Evolutionary conservation across 106 monocot species (phyloP).

Genomic region (Hemerocallis citrina): DNA sequence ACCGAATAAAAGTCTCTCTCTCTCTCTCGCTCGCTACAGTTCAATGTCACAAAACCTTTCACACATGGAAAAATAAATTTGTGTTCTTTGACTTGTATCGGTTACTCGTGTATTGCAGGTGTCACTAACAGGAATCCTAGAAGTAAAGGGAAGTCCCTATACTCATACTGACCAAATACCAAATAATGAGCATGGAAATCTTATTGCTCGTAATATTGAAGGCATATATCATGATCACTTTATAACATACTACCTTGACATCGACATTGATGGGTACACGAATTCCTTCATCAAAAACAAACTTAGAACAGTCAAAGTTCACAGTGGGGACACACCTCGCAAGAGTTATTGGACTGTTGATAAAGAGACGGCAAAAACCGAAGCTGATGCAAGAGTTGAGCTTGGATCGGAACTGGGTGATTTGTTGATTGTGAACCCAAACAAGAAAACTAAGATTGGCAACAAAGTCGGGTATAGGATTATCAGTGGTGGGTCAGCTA

Average conservation of each 20-base stretch:
- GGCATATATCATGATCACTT: constrained; percentile 64
- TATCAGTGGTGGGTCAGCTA: constrained; percentile 11
- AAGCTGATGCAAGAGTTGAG: constrained; percentile 34
- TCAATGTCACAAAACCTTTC: too few species aligned
- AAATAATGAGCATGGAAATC: constrained; percentile 28
- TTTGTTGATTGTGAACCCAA: constrained; percentile 41
- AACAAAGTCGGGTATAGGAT: constrained; percentile 53
- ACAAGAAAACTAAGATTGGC: constrained; percentile 46
- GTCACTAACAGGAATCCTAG: constrained; percentile 42
- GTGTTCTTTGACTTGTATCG: not conserved
- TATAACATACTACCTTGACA: constrained; percentile 63
- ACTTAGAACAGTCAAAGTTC: constrained; percentile 11
- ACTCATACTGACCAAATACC: constrained; percentile 32
- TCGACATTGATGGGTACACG: constrained; percentile 42
- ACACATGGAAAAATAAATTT: too few species aligned
- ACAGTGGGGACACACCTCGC: constrained; percentile 7
- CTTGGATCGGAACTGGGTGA: constrained; percentile 22
- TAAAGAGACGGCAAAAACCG: constrained; percentile 38
- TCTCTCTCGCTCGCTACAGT: too few species aligned
- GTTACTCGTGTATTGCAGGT: constrained; percentile 14
- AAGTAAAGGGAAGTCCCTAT: constrained; percentile 36
- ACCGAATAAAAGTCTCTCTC: too few species aligned
- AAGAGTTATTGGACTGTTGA: constrained; percentile 70
- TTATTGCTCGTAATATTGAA: constrained; percentile 43
- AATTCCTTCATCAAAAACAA: constrained; percentile 57